Evolutionary conservation across 495 filamentous ascomycete species (phyloP).

Genomic region (Extremus antarcticus): DNA sequence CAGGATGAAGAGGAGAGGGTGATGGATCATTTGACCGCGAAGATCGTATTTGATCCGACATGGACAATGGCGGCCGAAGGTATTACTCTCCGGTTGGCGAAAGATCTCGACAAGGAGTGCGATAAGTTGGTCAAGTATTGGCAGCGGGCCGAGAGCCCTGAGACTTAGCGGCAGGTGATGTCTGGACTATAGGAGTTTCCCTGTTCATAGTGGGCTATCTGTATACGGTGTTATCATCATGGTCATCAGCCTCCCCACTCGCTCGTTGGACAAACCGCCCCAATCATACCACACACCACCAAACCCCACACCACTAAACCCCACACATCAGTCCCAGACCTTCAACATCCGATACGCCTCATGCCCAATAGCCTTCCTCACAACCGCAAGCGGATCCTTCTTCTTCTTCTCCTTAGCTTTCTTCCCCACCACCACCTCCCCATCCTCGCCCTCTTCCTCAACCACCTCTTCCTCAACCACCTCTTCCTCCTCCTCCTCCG

Average conservation of each 20-base stretch:
- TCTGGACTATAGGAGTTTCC: too few relatives aligned
- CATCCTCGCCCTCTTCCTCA: slow-evolving; percentile 20
- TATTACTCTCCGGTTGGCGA: neutral
- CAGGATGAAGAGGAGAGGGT: neutral
- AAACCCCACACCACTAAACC: neutral
- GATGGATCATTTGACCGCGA: neutral
- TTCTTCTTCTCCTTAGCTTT: slow-evolving; percentile 23
- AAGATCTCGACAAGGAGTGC: neutral
- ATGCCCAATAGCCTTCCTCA: slow-evolving; percentile 36
- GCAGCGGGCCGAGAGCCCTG: neutral
- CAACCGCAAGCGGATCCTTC: slow-evolving; percentile 29
- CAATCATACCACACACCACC: too few relatives aligned
- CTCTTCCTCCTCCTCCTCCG: slow-evolving; percentile 29
- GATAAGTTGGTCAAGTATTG: neutral
- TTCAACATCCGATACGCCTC: slow-evolving; percentile 35
- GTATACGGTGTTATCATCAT: too few relatives aligned
- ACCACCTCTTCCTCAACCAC: slow-evolving; percentile 18
- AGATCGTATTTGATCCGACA: neutral
- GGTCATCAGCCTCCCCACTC: too few relatives aligned
- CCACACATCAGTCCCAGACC: slow-evolving; percentile 31
- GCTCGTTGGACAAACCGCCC: too few relatives aligned
- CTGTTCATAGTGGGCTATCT: too few relatives aligned
- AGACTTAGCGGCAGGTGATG: too few relatives aligned
- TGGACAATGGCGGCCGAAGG: neutral
- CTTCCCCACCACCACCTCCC: slow-evolving; percentile 20